Base-by-base conservation (phyloP, 2,329 filamentous ascomycete genomes). In the Purpureocillium takamizusanense region DNA sequence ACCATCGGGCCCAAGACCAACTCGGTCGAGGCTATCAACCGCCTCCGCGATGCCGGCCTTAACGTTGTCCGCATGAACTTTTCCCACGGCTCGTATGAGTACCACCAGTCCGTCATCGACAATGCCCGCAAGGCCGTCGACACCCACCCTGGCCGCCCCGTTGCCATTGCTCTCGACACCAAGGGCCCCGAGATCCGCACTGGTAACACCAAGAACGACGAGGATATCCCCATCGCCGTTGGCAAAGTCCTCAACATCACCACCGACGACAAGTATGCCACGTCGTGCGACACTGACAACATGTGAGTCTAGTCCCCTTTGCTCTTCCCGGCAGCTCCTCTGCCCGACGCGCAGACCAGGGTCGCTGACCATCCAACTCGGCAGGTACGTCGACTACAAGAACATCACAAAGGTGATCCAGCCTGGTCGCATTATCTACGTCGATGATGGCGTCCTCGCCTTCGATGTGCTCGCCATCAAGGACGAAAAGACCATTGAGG, bases 61-160 rank as follows among this genome's bases (percentile, higher is more conserved):
- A 97, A 97, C 69, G 88, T 98, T 52, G 92, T 97, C 53, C 90
- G 92, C 71, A 98, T 98, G 92, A 98, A 98, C 83, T 97, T 97
- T 65, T 95, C 63, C 85, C 88, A 66, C 48, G 63, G 63, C 44
- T 61, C 60, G 51, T 92, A 97, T 67, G 89, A 89, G 70, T 98
- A 95, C 73, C 89, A 94, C 72, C 87, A 97, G 76, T 90, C 87
- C 46, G 92, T 98, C 62, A 95, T 98, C 59, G 87, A 98, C 74
- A 82, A 98, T 70, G 78, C 90, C 52, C 86, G 88, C 59, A 76
- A 84, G 60, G 92, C 92, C 49, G 89, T 94, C 71, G 78, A 74
- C 59, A 62, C 70, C 42, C 78, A 88, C 66, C 57, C 73, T 21
- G 92, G 92, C 51, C 86, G 92, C 50, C 92, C 89, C 53, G 72